These are phyloP conservation scores for Melampsora americana DNA, from an alignment of 1,284 basidiomycete species.

Conservation along the genomic window DNA sequence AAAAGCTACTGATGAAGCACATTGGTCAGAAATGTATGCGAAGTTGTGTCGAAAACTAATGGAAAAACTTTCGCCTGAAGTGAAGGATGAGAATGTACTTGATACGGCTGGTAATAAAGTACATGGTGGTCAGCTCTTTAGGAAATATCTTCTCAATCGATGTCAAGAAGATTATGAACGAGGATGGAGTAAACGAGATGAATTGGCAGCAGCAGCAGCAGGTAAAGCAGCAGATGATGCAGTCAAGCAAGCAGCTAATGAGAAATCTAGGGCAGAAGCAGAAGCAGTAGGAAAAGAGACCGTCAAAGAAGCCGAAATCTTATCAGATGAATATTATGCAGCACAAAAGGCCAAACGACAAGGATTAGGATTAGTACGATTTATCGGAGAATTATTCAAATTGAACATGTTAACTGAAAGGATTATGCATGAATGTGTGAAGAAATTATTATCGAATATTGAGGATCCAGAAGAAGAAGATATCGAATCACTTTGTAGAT, in stretches of 20 bases:
- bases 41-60: slow-evolving; percentile 89
- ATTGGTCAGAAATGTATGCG: slow-evolving; percentile 96
- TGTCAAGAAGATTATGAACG: slow-evolving; percentile 94
- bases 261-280: slow-evolving; percentile 53
- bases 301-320: slow-evolving; percentile 57
- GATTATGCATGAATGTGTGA: slow-evolving; percentile 95
- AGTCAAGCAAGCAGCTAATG: too few relatives aligned
- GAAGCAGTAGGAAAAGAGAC: slow-evolving; percentile 56
- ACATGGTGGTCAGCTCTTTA: slow-evolving; percentile 79
- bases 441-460: slow-evolving; percentile 86
- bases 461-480: slow-evolving; percentile 96
- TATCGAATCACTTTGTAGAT: slow-evolving; percentile 90
- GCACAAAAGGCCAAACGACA: slow-evolving; percentile 95
- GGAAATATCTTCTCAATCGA: slow-evolving; percentile 84
- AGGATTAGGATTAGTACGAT: slow-evolving; percentile 92
- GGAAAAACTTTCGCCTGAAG: slow-evolving; percentile 77
- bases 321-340: slow-evolving; percentile 95
- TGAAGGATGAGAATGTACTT: slow-evolving; percentile 79
- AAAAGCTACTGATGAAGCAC: slow-evolving; percentile 91
- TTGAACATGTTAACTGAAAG: slow-evolving; percentile 88
- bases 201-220: slow-evolving; percentile 60
- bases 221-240: slow-evolving; percentile 60
- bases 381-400: slow-evolving; percentile 98
- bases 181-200: slow-evolving; percentile 65
- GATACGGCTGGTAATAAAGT: slow-evolving; percentile 73